phyloP scores from a whole-genome alignment of 140 eudicot species.

The Anethum foeniculum region DNA sequence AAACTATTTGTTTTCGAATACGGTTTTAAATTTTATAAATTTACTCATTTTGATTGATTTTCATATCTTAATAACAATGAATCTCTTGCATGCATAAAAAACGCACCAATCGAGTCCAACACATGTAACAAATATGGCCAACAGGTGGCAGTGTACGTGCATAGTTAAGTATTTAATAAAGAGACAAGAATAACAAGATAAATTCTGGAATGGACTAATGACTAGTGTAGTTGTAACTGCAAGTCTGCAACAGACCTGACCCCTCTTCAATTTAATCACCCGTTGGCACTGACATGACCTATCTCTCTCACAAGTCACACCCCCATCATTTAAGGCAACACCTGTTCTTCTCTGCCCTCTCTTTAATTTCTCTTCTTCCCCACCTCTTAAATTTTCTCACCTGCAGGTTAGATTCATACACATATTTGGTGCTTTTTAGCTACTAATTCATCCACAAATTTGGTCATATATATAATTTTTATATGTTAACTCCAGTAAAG shows the following conservation, averaged over 20 bases:
- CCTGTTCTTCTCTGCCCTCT: not conserved
- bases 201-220: not conserved
- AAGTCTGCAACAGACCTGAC: conserved; percentile 1
- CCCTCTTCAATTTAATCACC: conserved; percentile 33
- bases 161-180: not conserved
- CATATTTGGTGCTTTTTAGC: not conserved
- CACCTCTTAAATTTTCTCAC: not conserved
- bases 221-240: not conserved
- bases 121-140: no score
- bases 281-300: not conserved
- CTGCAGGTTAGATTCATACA: not conserved
- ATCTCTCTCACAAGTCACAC: not conserved
- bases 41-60: no score
- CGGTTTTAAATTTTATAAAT: no score
- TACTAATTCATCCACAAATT: not conserved
- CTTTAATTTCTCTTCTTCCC: no score
- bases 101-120: no score
- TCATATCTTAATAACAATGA: no score
- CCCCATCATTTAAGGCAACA: not conserved
- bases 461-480: not conserved
- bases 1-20: no score
- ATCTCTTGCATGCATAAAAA: no score
- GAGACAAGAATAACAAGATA: not conserved
- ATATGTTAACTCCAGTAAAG: no score
- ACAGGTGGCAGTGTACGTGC: no score